Evolutionary conservation across 192 early-diverging fungal species (phyloP), one percentile per base, ranked within the genome.

Genomic region (Coemansia sp.): DNA sequence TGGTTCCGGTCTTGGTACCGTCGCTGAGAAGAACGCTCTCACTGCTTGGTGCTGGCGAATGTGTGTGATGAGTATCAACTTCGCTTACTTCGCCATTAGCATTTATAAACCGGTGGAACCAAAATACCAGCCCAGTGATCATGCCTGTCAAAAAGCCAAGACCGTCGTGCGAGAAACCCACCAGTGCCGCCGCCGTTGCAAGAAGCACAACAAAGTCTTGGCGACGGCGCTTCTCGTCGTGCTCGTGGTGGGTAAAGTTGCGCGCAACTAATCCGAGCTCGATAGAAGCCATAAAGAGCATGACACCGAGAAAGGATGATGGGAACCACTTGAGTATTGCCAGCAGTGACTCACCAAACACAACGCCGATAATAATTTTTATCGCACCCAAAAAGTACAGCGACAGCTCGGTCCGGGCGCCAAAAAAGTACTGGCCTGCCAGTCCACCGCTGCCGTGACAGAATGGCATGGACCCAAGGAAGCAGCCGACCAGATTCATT

Each of bases 381-480:
- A 82, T 50, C 2, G 72, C 37, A 19, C 94, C 94, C 17, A 96
- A 79, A 49, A 91, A 48, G 44, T 91, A 81, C 58, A 96, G 80
- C 34, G 89, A 89, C 25, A 89, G 80, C 53, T 86, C 89, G 0
- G 89, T 82, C 46, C 94, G 84, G 15, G 94, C 91, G 48, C 94
- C 94, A 73, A 96, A 96, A 9, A 92, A 88, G 67, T 94, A 93
- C 74, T 96, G 92, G 7, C 87, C 94, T n/a, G 92, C 91, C n/a
- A 96, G 76, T 19, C 94, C 94, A 19, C 94, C 93, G 34, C 89
- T 89, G 24, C 89, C 85, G 52, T 89, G 87, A 60, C 93, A 87
- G 67, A 90, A 84, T 33, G 92, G 86, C 66, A 94, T 82, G 21
- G 90, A 81, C 9, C 89, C 86, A 77, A 93, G 80, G 67, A 85